Conservation (phyloP, 2,329 filamentous ascomycete species). For the Purpureocillium lavendulum region DNA sequence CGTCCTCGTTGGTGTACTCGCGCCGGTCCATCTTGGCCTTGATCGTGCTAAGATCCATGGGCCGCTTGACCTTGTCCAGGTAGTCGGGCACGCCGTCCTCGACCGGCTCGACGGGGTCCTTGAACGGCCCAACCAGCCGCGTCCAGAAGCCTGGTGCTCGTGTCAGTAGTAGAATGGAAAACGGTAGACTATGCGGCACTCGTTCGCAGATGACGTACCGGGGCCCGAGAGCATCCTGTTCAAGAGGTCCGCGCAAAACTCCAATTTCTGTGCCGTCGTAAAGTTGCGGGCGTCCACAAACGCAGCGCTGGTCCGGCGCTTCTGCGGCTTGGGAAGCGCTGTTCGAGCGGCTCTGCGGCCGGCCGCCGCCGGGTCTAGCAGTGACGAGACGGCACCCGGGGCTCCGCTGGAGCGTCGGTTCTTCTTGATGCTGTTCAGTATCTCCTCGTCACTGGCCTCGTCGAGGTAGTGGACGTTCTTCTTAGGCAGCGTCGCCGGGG, state of each 20-base stretch:
- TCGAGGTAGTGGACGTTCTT: conserved; percentile 44
- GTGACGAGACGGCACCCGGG: conserved; percentile 5
- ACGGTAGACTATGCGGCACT: too few species aligned
- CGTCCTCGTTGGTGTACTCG: conserved; percentile 42
- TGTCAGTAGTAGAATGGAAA: neutral
- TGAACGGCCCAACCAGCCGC: conserved; percentile 54
- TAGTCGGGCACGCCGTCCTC: conserved; percentile 54
- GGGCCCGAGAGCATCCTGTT: conserved; percentile 54
- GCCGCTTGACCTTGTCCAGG: conserved; percentile 48
- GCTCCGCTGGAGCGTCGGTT: conserved; percentile 29
- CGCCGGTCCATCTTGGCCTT: conserved; percentile 49
- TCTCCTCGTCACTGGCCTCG: conserved; percentile 31
- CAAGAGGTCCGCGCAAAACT: conserved; percentile 50
- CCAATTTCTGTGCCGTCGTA: conserved; percentile 37
- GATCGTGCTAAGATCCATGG: conserved; percentile 55
- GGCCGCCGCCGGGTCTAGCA: conserved; percentile 15
- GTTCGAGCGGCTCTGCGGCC: conserved; percentile 18
- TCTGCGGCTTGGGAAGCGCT: conserved; percentile 24
- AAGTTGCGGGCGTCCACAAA: conserved; percentile 22
- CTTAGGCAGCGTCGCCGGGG: conserved; percentile 16
- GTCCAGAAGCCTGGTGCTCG: conserved; percentile 48
- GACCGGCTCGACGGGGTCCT: conserved; percentile 47
- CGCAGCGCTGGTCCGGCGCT: conserved; percentile 24
- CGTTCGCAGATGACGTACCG: conserved; percentile 26
- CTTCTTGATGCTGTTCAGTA: conserved; percentile 23